Base-by-base conservation (phyloP, 2,329 filamentous ascomycete genomes). In the Venturia carpophila region DNA sequence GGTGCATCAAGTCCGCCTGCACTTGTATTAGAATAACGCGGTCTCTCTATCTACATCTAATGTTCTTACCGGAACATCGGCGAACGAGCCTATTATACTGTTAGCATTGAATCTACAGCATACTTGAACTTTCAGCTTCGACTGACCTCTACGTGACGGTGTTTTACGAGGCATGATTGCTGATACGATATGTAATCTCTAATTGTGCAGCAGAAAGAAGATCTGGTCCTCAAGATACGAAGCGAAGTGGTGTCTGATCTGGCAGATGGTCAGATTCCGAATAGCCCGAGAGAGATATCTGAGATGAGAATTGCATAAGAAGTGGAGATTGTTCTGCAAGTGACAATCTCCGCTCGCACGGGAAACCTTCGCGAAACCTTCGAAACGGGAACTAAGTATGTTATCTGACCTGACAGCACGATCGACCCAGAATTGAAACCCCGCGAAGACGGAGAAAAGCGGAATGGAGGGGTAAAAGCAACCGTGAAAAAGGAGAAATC, bases 1-100 rank as follows among this genome's bases (percentile, higher is more conserved):
- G 89, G 19, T 60, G 49, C 63, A 64, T 64, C 47, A 64, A 52
- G 52, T 64, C 63, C 61, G 61, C 42, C 42, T 47, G 19, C 15
- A 49, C 7, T 21, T 34, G 13, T 19, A 17, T 62, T 34, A 62
- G 60, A 39, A 10, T 34, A 21, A 30, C 19, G 13, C 15, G 4
- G 19, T 39, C 3, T 42, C 2, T 6, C 37, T 7, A 27, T 19
- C 13, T 27, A 21, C 17, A 15, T 27, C 17, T 19, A 27, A 15
- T 9, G 19, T 42, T 27, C 60, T 42, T 63, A 47, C 45, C 24
- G 61, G 61, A 41, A 52, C 45, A 21, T 64, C 63, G 52, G 63
- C 63, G 63, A 64, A 64, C 27, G 63, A 64, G 49, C 63, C 63
- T 64, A 30, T 3, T 21, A 58, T 11, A 13, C 30, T n/a, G 11